Base-by-base conservation (phyloP, 139 green algal genomes). In the Coelastrella sp. region DNA sequence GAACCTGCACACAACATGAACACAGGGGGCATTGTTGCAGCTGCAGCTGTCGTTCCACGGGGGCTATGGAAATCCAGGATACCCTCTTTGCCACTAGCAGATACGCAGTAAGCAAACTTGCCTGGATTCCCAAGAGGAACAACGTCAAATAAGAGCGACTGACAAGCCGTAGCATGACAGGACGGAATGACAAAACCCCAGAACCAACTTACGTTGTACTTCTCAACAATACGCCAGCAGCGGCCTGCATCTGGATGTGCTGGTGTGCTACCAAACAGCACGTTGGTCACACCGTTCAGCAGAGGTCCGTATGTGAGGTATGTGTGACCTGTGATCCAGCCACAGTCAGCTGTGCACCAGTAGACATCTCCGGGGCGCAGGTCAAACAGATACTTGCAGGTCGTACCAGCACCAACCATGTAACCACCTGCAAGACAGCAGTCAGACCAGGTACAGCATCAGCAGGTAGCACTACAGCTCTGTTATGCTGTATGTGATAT, bases 271-370 rank as follows among this genome's bases (percentile, higher is more conserved):
- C 99, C 98, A 93, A 99, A 99, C 66, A 99, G 90, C 16, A 99
- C 91, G 79, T 93, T 92, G 19, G 94, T 95, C 5, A 95, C 97
- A 8, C 97, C 95, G 84, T 97, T 97, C 16, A 99, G 93, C 92
- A 99, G 93, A 1, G 98, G 98, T 4, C 96, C 95, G 84, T 97
- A 99, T 7, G 96, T 94, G 5, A 98, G 90, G 94, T 98, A 98
- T 4, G 94, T 95, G 95, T 98, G 96, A 3, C 96, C 96, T 1
- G 98, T 99, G 93, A 99, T 99, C 98, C 98, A 99, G 32, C 98
- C 98, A 92, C 98, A 99, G 94, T 99, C 98, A 8, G 88, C 88
- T 10, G 80, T 91, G 80, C 88, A 91, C 98, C 97, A 99, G 93
- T 97, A 99, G 5, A 99, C 92, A 91, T 99, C 98, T 0, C 94